These are phyloP conservation scores for Geranomyces variabilis DNA, from an alignment of 192 early-diverging fungal species.

Conservation along the genomic window DNA sequence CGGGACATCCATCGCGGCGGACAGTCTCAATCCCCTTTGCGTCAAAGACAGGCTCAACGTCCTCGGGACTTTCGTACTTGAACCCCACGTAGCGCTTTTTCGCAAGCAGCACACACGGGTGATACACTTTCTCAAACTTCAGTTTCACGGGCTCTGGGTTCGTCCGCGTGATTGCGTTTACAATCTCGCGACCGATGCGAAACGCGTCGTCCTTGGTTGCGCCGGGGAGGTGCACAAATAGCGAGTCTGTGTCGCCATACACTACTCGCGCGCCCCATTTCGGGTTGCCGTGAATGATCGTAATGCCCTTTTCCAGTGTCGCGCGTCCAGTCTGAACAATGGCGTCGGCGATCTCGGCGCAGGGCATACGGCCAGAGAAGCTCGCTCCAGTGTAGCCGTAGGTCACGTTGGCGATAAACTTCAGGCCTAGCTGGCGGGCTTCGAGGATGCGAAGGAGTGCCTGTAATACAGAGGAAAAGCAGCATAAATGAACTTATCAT, in stretches of 20 bases:
- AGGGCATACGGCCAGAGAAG: slow-evolving; percentile 90
- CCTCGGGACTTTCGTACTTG: slow-evolving; percentile 69
- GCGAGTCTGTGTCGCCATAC: slow-evolving; percentile 92
- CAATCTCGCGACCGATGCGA: slow-evolving; percentile 80
- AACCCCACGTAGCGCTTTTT: slow-evolving; percentile 95
- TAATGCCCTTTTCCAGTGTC: slow-evolving; percentile 76
- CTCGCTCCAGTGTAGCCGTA: slow-evolving; percentile 86
- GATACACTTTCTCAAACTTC: slow-evolving; percentile 96
- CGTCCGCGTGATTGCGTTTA: slow-evolving; percentile 68
- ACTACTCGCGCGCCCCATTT: slow-evolving; percentile 80
- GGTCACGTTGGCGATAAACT: slow-evolving; percentile 91
- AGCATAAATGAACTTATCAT: background rate
- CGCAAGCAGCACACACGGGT: slow-evolving; percentile 83
- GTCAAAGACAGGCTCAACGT: slow-evolving; percentile 79
- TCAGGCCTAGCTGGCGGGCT: slow-evolving; percentile 82
- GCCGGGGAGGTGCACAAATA: slow-evolving; percentile 80
- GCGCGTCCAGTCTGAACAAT: slow-evolving; percentile 88
- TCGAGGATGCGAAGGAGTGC: slow-evolving; percentile 71
- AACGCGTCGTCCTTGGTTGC: slow-evolving; percentile 73
- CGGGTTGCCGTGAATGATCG: slow-evolving; percentile 60
- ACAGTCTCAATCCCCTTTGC: slow-evolving; percentile 97
- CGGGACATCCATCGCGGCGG: slow-evolving; percentile 81
- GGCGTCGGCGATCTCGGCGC: slow-evolving; percentile 85
- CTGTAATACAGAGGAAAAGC: slow-evolving; percentile 27
- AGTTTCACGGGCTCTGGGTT: slow-evolving; percentile 85